Conservation (phyloP, 495 filamentous ascomycete species). For the Aspergillus olivimuriae region DNA sequence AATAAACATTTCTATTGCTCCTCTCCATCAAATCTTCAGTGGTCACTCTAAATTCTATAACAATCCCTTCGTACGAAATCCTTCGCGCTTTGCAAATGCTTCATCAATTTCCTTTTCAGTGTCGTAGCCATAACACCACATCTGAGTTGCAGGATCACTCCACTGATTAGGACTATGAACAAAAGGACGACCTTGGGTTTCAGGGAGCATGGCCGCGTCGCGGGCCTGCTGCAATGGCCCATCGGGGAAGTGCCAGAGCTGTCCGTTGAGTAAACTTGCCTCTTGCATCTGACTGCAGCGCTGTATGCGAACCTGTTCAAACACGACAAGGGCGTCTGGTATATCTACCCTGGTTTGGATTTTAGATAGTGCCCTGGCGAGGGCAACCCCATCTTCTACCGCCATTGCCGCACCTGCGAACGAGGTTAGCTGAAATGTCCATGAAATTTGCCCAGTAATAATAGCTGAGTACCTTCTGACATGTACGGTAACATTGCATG, state of each 20-base stretch:
- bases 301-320: slow-evolving; percentile 23
- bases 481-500: slow-evolving; percentile 48
- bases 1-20: no score
- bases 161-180: slow-evolving; percentile 41
- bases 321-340: slow-evolving; percentile 13
- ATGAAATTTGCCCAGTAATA: no score
- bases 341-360: slow-evolving; percentile 10
- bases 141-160: slow-evolving; percentile 40
- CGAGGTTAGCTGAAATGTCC: slow-evolving; percentile 1
- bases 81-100: slow-evolving; percentile 12
- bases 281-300: slow-evolving; percentile 28
- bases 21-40: no score
- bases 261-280: slow-evolving; percentile 28
- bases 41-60: no score
- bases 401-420: slow-evolving; percentile 39
- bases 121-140: slow-evolving; percentile 45
- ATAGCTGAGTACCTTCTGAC: slow-evolving; percentile 40
- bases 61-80: not conserved
- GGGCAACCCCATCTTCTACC: slow-evolving; percentile 33
- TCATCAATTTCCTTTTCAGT: slow-evolving; percentile 29
- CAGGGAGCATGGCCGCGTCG: slow-evolving; percentile 36
- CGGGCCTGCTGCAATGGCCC: slow-evolving; percentile 35
- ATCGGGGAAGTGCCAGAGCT: slow-evolving; percentile 42
- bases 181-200: slow-evolving; percentile 13
- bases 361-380: slow-evolving; percentile 20